phyloP scores from a whole-genome alignment of 305 asterid genomes.

The Solanum hybrid region DNA sequence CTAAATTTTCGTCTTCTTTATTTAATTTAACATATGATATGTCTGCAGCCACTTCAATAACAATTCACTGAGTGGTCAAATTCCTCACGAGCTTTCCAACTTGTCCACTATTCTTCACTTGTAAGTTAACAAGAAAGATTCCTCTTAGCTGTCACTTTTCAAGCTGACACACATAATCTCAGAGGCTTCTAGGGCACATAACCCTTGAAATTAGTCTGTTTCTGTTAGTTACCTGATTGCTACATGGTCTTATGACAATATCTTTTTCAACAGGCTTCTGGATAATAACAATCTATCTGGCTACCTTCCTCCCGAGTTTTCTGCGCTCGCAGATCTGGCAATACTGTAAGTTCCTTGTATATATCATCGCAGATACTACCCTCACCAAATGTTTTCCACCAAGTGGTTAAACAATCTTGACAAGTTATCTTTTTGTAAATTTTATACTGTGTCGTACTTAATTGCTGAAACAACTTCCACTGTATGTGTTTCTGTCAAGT shows the following conservation, averaged over 20 bases:
- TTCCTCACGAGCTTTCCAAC: conserved; percentile 31
- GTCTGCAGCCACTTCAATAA: conserved; percentile 44
- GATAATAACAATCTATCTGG: conserved; percentile 42
- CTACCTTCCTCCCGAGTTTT: conserved; percentile 29
- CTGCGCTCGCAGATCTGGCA: conserved; percentile 16
- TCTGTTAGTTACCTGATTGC: background rate
- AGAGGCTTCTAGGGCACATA: background rate
- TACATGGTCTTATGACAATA: background rate
- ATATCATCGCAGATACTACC: background rate
- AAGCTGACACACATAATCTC: background rate
- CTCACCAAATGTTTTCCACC: background rate
- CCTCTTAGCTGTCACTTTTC: background rate
- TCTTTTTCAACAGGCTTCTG: conserved; percentile 27
- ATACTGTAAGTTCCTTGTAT: conserved; percentile 30
- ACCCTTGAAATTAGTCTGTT: background rate
- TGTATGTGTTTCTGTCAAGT: background rate
- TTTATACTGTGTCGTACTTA: background rate
- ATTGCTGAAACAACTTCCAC: background rate
- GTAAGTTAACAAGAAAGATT: conserved; percentile 21
- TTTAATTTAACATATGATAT: background rate
- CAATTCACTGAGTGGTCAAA: conserved; percentile 42
- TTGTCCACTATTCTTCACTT: conserved; percentile 30
- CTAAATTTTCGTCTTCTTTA: background rate
- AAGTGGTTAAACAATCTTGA: conserved; percentile 4
- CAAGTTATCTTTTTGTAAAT: background rate